These are phyloP conservation scores for Nicotiana tomentosiformis DNA, from an alignment of 257 asterid species.

Conservation along the genomic window DNA sequence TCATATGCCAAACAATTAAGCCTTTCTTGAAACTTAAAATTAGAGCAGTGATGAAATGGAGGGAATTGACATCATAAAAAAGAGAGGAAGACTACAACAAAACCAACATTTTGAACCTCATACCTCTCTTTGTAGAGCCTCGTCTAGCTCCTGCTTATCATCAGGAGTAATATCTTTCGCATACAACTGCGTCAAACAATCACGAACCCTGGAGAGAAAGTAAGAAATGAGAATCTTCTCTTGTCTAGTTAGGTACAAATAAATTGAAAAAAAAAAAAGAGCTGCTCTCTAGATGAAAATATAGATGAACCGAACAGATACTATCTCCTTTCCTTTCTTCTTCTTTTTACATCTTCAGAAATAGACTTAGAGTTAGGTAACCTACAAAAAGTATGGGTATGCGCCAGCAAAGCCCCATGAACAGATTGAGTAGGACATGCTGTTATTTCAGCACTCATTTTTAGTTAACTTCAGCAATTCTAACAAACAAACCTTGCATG, in stretches of 20 bases:
- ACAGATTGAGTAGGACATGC: neutral
- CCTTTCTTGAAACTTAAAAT: neutral
- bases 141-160: conserved; percentile 94
- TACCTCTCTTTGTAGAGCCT: conserved; percentile 95
- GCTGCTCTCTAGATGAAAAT: neutral
- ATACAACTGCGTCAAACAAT: conserved; percentile 72
- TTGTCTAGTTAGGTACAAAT: neutral
- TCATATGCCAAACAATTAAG: neutral
- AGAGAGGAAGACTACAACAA: neutral
- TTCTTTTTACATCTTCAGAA: neutral
- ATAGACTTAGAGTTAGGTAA: neutral
- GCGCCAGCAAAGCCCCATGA: neutral
- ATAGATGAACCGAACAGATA: neutral
- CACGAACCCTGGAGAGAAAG: conserved; percentile 50
- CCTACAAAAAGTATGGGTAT: neutral
- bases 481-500: conserved; percentile 79
- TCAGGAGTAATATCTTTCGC: conserved; percentile 89
- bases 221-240: neutral
- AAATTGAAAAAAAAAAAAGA: neutral
- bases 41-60: neutral
- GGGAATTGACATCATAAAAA: neutral
- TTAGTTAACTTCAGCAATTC: neutral
- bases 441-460: neutral
- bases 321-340: neutral
- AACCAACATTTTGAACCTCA: conserved; percentile 3